Evolutionary conservation across 129 eudicot species (phyloP).

Genomic region (Saussurea involucrata): DNA sequence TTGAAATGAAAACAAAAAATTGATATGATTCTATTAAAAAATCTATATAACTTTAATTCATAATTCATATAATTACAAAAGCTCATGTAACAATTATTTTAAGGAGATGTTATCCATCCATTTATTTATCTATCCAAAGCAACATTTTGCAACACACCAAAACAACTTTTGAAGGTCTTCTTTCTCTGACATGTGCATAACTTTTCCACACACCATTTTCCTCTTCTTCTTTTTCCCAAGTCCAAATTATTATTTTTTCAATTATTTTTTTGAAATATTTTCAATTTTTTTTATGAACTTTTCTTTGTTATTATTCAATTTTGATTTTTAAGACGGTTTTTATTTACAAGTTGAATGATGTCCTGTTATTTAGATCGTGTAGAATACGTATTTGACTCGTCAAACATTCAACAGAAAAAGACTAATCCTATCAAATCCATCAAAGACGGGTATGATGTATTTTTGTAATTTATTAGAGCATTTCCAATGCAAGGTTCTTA

Average conservation of each 20-base stretch:
- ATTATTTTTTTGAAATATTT: neutral
- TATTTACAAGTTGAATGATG: neutral
- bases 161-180: conserved; percentile 4
- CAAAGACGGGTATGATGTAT: too few relatives aligned
- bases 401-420: neutral
- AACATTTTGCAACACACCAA: conserved; percentile 14
- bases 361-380: neutral
- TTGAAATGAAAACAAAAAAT: too few relatives aligned
- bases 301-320: neutral
- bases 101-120: too few relatives aligned
- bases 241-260: neutral
- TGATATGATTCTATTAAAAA: too few relatives aligned
- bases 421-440: too few relatives aligned
- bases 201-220: conserved; percentile 9
- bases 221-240: neutral
- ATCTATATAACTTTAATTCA: too few relatives aligned
- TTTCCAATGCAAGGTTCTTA: too few relatives aligned
- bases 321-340: neutral
- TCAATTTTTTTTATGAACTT: neutral
- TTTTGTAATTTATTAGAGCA: too few relatives aligned
- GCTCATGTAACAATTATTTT: too few relatives aligned
- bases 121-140: conserved; percentile 2
- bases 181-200: conserved; percentile 19
- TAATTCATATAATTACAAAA: too few relatives aligned
- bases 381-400: neutral